phyloP scores from a whole-genome alignment of 2,329 filamentous ascomycete species.

The Septoria linicola region DNA sequence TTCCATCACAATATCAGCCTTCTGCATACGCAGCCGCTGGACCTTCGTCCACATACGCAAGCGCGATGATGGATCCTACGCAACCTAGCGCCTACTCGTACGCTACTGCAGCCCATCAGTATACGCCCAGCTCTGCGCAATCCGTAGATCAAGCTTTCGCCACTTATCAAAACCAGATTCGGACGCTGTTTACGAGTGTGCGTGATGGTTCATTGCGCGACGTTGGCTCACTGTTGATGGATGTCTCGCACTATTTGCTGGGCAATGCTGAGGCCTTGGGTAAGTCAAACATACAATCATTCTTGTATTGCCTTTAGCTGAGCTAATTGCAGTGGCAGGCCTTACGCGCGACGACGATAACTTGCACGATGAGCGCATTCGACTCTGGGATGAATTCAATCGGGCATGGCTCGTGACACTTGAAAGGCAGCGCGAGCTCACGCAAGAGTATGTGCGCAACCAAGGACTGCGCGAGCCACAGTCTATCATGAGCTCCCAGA shows the following conservation, averaged over 20 bases:
- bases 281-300: slow-evolving; percentile 47
- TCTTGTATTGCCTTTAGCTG: slow-evolving; percentile 38
- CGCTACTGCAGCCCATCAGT: slow-evolving; percentile 19
- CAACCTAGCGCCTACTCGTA: slow-evolving; percentile 38
- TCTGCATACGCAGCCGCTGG: slow-evolving; percentile 62
- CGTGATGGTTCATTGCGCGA: slow-evolving; percentile 60
- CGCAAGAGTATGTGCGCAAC: slow-evolving; percentile 58
- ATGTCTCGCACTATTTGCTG: slow-evolving; percentile 66
- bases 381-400: slow-evolving; percentile 93
- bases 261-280: slow-evolving; percentile 65
- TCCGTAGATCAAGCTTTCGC: slow-evolving; percentile 65
- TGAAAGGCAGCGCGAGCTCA: slow-evolving; percentile 78
- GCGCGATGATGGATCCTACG: slow-evolving; percentile 54
- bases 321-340: slow-evolving; percentile 53
- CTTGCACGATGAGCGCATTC: slow-evolving; percentile 72
- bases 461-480: slow-evolving; percentile 57
- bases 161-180: slow-evolving; percentile 56
- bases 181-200: slow-evolving; percentile 69
- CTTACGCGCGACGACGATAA: slow-evolving; percentile 79
- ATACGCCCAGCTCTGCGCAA: slow-evolving; percentile 31
- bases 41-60: slow-evolving; percentile 52
- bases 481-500: slow-evolving; percentile 65
- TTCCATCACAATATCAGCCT: slow-evolving; percentile 64
- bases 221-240: slow-evolving; percentile 58
- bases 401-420: slow-evolving; percentile 82